Percentiles rank a stretch among this genome's conserved stretches.
Evolutionary conservation across 2,329 filamentous ascomycete genomes (phyloP).

Genomic region (Trichoderma hamatum): DNA sequence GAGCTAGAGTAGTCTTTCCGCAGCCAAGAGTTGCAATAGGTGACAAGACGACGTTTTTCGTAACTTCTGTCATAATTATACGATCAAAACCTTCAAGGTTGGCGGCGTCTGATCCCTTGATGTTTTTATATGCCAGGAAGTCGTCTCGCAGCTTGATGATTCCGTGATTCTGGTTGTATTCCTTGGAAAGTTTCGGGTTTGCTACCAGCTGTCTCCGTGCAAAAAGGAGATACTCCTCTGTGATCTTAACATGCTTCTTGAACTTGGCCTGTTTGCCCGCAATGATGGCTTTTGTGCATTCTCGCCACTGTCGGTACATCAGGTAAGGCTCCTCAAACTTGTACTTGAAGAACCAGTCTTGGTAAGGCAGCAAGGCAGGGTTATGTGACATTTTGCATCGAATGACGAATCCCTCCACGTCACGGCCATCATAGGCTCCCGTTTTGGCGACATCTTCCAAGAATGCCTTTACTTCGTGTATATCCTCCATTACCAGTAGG

Average conservation of each 20-base stretch:
- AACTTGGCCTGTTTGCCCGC: conserved; percentile 70
- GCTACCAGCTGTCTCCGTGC: conserved; percentile 72
- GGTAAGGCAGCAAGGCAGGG: conserved; percentile 57
- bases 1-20: conserved; percentile 90
- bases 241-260: conserved; percentile 88
- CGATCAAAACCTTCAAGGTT: conserved; percentile 63
- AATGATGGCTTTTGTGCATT: conserved; percentile 92
- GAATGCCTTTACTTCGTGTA: conserved; percentile 75
- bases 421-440: conserved; percentile 84
- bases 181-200: conserved; percentile 67
- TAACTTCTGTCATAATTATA: conserved; percentile 57
- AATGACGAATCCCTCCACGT: conserved; percentile 96
- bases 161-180: conserved; percentile 86
- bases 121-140: conserved; percentile 79
- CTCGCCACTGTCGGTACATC: conserved; percentile 98
- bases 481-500: conserved; percentile 74
- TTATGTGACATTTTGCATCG: conserved; percentile 74
- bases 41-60: conserved; percentile 75
- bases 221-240: conserved; percentile 85
- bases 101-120: conserved; percentile 89
- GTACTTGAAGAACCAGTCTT: conserved; percentile 99
- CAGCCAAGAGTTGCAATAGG: conserved; percentile 94
- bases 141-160: conserved; percentile 90
- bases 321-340: conserved; percentile 99
- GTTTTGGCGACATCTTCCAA: conserved; percentile 84